A percentile compares a stretch with the other conserved stretches of the same genome.
Conservation (phyloP, 1,284 basidiomycete species). For the Ustilago curta region DNA sequence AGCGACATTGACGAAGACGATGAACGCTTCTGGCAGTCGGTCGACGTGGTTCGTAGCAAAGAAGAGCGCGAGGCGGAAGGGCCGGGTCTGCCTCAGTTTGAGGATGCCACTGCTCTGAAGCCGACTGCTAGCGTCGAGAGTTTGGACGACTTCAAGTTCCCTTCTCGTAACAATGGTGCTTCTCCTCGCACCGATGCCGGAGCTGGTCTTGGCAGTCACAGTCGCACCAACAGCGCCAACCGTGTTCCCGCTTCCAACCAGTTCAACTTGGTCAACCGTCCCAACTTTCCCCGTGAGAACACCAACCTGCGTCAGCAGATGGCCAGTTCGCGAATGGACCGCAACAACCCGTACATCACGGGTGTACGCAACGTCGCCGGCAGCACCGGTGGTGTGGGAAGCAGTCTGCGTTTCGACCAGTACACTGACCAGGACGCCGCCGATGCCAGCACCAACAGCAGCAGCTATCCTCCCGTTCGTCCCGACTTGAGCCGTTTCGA, state of each 20-base stretch:
- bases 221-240: constrained; percentile 29
- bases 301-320: constrained; percentile 38
- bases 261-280: constrained; percentile 43
- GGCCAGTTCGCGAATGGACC: constrained; percentile 15
- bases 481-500: constrained; percentile 33
- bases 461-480: constrained; percentile 30
- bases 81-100: constrained; percentile 38
- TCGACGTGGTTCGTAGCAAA: constrained; percentile 39
- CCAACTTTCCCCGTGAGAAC: constrained; percentile 39
- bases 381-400: constrained; percentile 20
- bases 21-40: constrained; percentile 49
- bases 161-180: constrained; percentile 1
- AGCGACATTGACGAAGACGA: constrained; percentile 52
- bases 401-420: constrained; percentile 33
- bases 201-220: constrained; percentile 7
- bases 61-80: constrained; percentile 32
- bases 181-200: not conserved
- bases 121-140: constrained; percentile 21
- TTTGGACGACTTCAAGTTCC: constrained; percentile 14
- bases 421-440: constrained; percentile 13
- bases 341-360: constrained; percentile 29
- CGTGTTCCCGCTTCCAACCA: constrained; percentile 25
- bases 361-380: constrained; percentile 17
- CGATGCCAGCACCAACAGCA: constrained; percentile 11
- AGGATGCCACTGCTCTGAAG: constrained; percentile 33